These are phyloP conservation scores for Skeletonema menzelii DNA, from an alignment of 108 stramenopile species.

Conservation along the genomic window DNA sequence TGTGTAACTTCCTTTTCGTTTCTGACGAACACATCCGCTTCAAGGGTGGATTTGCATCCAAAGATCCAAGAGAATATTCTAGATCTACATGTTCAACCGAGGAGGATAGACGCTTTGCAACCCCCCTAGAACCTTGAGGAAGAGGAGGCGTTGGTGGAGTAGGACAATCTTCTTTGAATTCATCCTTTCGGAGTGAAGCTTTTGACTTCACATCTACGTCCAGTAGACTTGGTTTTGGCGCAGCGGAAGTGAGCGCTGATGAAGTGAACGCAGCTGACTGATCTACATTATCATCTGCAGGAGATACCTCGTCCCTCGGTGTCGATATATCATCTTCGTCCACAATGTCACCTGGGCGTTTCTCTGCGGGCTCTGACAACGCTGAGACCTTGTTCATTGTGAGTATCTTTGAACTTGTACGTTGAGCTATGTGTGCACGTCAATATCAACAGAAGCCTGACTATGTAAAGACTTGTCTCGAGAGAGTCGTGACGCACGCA, in stretches of 20 bases:
- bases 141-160: neutral
- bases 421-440: no score
- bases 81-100: slow-evolving; percentile 36
- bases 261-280: neutral
- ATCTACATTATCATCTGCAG: neutral
- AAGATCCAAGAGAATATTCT: slow-evolving; percentile 35
- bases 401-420: neutral
- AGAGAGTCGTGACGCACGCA: no score
- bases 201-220: neutral
- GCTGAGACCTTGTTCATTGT: neutral
- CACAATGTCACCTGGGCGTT: neutral
- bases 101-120: slow-evolving; percentile 15
- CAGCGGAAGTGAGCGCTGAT: neutral
- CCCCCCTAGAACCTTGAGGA: neutral
- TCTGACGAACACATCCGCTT: slow-evolving; percentile 18
- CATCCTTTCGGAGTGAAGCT: neutral
- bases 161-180: slow-evolving; percentile 1
- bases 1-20: slow-evolving; percentile 6
- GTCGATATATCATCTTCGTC: neutral
- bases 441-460: no score
- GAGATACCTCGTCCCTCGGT: neutral
- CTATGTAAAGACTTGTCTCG: no score
- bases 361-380: neutral
- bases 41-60: slow-evolving; percentile 6
- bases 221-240: no score